Percentiles rank a stretch among this genome's conserved stretches.
phyloP scores from a whole-genome alignment of 768 basidiomycete species.

The Pulveroboletus sp. region DNA sequence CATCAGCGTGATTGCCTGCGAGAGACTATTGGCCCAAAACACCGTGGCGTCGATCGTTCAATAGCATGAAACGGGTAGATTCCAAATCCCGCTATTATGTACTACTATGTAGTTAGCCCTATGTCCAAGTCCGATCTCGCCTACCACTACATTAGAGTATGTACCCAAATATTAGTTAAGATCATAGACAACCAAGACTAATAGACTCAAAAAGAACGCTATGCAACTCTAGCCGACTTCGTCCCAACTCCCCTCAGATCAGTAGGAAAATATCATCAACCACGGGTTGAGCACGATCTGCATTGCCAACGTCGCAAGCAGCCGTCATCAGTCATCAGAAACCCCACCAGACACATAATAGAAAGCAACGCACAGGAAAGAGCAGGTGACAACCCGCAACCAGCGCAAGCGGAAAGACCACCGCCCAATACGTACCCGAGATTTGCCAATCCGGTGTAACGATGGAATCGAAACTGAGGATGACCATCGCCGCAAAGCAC shows the following conservation, averaged over 20 bases:
- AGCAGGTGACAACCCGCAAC: conserved; percentile 63
- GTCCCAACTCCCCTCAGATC: not conserved
- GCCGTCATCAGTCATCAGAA: not conserved
- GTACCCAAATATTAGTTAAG: not conserved
- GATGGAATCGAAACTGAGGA: conserved; percentile 47
- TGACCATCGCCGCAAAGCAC: conserved; percentile 47
- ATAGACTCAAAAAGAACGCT: not conserved
- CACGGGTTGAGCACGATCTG: conserved; percentile 83
- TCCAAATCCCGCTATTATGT: no score
- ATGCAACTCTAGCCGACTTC: not conserved
- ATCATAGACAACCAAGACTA: not conserved
- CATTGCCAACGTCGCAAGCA: not conserved
- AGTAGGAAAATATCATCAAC: conserved; percentile 78
- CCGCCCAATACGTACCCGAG: conserved; percentile 60
- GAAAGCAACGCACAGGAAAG: conserved; percentile 55
- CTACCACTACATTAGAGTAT: no score
- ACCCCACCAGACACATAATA: no score
- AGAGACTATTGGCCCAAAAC: no score
- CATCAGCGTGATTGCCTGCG: no score
- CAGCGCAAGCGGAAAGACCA: conserved; percentile 70
- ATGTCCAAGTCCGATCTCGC: no score
- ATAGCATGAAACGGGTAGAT: no score
- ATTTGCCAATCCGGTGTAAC: conserved; percentile 66
- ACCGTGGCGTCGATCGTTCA: no score
- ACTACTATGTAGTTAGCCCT: no score